Conservation (phyloP, 2,329 filamentous ascomycete species). For the Monilinia vaccinii-corymbosi region DNA sequence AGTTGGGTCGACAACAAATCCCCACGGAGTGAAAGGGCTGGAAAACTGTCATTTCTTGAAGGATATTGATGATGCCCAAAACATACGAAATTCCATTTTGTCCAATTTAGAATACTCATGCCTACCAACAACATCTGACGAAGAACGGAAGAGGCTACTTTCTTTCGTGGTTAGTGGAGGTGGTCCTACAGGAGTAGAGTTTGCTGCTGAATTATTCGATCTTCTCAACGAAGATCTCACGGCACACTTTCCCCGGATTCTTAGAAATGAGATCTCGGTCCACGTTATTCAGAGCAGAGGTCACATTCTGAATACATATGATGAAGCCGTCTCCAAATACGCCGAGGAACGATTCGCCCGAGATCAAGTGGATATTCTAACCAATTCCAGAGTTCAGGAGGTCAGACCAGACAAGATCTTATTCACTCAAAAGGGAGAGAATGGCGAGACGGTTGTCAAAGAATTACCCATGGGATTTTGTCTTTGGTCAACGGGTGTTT, state of each 20-base stretch:
- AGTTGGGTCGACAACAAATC: constrained; percentile 86
- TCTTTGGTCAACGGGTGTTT: constrained; percentile 92
- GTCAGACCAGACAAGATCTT: constrained; percentile 75
- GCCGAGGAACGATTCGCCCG: constrained; percentile 86
- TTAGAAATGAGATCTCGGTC: constrained; percentile 97
- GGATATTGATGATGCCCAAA: constrained; percentile 82
- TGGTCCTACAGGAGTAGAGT: constrained; percentile 93
- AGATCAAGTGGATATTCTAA: constrained; percentile 84
- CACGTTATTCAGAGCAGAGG: constrained; percentile 91
- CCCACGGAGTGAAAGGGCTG: constrained; percentile 89
- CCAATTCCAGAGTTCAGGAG: constrained; percentile 88
- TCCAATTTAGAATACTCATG: constrained; percentile 85
- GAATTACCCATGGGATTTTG: constrained; percentile 95
- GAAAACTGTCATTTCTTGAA: constrained; percentile 94
- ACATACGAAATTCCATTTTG: constrained; percentile 81
- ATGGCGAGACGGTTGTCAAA: constrained; percentile 71
- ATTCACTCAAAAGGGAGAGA: constrained; percentile 71
- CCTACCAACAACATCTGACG: constrained; percentile 82
- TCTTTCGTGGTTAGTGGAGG: constrained; percentile 96
- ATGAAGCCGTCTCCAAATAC: constrained; percentile 86
- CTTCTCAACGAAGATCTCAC: constrained; percentile 91
- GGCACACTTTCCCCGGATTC: constrained; percentile 71
- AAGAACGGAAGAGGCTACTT: constrained; percentile 75
- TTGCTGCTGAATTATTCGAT: constrained; percentile 92
- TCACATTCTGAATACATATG: constrained; percentile 97